A percentile compares a stretch with the other conserved stretches of the same genome.
Conservation (phyloP, 768 basidiomycete species). For the Vararia minispora region DNA sequence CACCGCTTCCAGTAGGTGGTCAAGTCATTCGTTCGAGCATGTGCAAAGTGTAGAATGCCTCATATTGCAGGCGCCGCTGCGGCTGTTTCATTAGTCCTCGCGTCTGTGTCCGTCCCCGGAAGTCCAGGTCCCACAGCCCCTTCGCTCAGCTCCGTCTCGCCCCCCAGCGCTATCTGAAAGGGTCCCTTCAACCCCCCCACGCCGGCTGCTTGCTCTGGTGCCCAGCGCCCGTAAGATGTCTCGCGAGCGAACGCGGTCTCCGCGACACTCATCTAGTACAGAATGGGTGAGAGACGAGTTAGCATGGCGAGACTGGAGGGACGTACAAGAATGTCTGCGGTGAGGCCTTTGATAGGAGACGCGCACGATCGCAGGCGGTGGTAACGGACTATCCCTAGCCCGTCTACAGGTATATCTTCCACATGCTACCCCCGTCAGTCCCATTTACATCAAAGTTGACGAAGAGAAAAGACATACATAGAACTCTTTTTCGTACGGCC, state of each 20-base stretch:
- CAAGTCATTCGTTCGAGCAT: too few relatives aligned
- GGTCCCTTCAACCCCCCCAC: too few relatives aligned
- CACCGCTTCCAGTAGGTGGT: too few relatives aligned
- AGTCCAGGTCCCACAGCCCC: too few relatives aligned
- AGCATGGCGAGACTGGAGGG: neutral
- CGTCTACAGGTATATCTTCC: slow-evolving; percentile 36
- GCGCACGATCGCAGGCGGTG: slow-evolving; percentile 73
- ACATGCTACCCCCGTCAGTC: slow-evolving; percentile 41
- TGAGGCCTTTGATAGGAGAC: slow-evolving; percentile 78
- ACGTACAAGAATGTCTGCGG: slow-evolving; percentile 69
- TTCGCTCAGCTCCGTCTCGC: too few relatives aligned
- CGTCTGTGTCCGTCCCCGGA: too few relatives aligned
- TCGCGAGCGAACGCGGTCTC: slow-evolving; percentile 22
- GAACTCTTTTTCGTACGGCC: slow-evolving; percentile 66
- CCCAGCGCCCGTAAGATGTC: slow-evolving; percentile 19
- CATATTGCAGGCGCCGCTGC: too few relatives aligned
- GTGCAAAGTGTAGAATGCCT: too few relatives aligned
- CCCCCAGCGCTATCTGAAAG: too few relatives aligned
- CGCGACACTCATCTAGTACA: slow-evolving; percentile 15
- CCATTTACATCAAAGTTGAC: neutral
- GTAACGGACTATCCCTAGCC: slow-evolving; percentile 63
- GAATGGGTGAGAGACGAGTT: slow-evolving; percentile 8
- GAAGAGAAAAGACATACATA: too few relatives aligned
- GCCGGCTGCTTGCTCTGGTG: slow-evolving; percentile 22
- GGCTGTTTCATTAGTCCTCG: too few relatives aligned